Evolutionary conservation across 1,284 basidiomycete species (phyloP), one percentile per base, ranked within the genome.

Genomic region (Sphaerobolus stellatus): DNA sequence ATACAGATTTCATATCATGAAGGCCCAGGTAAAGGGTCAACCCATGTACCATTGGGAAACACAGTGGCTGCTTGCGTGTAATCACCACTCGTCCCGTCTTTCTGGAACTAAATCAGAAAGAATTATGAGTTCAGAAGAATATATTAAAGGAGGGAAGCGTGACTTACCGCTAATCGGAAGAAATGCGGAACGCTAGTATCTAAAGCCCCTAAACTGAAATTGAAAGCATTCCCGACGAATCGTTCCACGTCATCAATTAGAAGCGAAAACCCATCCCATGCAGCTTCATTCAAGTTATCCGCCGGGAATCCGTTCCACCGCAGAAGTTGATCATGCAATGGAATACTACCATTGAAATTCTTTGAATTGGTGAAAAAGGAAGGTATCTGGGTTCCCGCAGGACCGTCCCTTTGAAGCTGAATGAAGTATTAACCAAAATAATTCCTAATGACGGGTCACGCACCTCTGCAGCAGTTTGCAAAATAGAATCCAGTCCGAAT

Each of bases 211-310:
- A 93, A 72, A 3, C 83, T 82, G 64, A 79, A 90, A 60, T 86
- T 88, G 47, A 88, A 74, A 5, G 77, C 82, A 2, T 72, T 64
- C 4, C 92, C 90, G 18, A 75, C 67, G 64, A 87, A 92, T 56
- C 87, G 78, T 64, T 92, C 81, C 0, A 95, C 92, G 62, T 94
- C 93, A 65, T 95, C 90, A 7, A 95, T 80, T 8, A 95, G 76
- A 33, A 95, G 76, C 1, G 83, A 74, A 63, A 91, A 93, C 1
- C 86, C 86, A 62, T 88, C 83, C 87, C 86, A 93, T n/a, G 75
- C 76, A 55, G 73, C 70, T n/a, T n/a, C n/a, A n/a, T n/a, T n/a
- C 5, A 61, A 57, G 25, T 68, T 61, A 9, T 74, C 67, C 0
- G 78, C 68, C 1, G 72, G 67, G n/a, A 90, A 75, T 0, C 70